Evolutionary conservation across 2,329 filamentous ascomycete genomes (phyloP).

Genomic region (Cordyceps fumosorosea): DNA sequence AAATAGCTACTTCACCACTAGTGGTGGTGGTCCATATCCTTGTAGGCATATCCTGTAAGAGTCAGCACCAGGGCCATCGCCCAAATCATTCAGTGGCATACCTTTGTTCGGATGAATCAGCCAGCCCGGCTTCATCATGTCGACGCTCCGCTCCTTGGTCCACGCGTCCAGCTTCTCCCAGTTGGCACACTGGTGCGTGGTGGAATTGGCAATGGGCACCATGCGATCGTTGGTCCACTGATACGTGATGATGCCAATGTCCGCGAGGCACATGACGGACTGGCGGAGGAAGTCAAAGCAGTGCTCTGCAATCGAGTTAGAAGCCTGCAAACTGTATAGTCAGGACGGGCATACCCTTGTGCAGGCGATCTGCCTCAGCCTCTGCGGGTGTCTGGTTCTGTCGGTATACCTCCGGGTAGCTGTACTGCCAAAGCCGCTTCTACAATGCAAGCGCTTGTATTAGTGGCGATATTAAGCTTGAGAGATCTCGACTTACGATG

Average conservation of each 20-base stretch:
- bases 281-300: conserved; percentile 13
- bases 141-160: conserved; percentile 10
- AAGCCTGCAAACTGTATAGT: background rate
- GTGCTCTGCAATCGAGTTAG: background rate
- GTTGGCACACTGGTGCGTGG: conserved; percentile 14
- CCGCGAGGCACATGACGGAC: conserved; percentile 9
- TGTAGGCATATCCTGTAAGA: background rate
- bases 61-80: background rate
- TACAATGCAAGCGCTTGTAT: background rate
- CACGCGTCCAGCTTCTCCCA: conserved; percentile 13
- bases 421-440: conserved; percentile 13
- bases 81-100: background rate
- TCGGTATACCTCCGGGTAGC: conserved; percentile 6
- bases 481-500: background rate
- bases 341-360: conserved; percentile 1
- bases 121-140: conserved; percentile 12
- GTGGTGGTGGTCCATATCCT: conserved; percentile 5
- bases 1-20: background rate
- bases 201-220: conserved; percentile 12
- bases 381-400: conserved; percentile 3
- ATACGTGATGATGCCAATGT: conserved; percentile 11
- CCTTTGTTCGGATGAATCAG: background rate
- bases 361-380: conserved; percentile 3
- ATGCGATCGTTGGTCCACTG: conserved; percentile 11
- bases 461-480: background rate